Evolutionary conservation across 2,329 filamentous ascomycete genomes (phyloP), one percentile per base, ranked within the genome.

Genomic region (Trichophaea hybrida): DNA sequence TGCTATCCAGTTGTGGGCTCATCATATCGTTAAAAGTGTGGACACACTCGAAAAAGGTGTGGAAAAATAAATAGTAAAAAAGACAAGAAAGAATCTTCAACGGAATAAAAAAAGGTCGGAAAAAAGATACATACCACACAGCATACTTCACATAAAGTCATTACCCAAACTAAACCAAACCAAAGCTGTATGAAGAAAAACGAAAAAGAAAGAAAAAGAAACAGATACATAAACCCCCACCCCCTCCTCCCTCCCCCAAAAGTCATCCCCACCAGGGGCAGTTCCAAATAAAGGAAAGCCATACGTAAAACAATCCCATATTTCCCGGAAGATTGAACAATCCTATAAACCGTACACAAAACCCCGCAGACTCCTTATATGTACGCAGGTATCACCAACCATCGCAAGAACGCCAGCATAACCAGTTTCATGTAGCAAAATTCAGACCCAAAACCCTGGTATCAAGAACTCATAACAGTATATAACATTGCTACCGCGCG

Each of bases 381-480:
- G 34, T 37, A 15, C 10, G 54, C 17, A 37, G 40, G 12, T 57
- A 33, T 34, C 55, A 15, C 15, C 32, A 33, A 6, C 6, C 24
- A 34, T 38, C 33, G 4, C 32, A 50, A 57, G 35, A 49, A 49
- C 43, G 24, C 38, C 43, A n/a, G 24, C 40, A 17, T 24, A 44
- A 38, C 48, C 55, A 35, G 13, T 35, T 57, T 13, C 55, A 13
- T 7, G 10, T 5, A 17, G 55, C 24, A 33, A 57, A 38, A 44
- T 57, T 44, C 7, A 57, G 43, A 50, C 69, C 69, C 50, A 59
- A 55, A 55, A 12, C 31, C 24, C 34, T 43, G 67, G 63, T 51
- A 66, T 69, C 58, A 68, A 66, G 67, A 70, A 69, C 63, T 76
- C 63, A 64, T 73, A 49, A 13, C 10, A 49, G 44, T 49, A 49